phyloP scores from a whole-genome alignment of 2,329 filamentous ascomycete species.

The Colletotrichum brevisporum region DNA sequence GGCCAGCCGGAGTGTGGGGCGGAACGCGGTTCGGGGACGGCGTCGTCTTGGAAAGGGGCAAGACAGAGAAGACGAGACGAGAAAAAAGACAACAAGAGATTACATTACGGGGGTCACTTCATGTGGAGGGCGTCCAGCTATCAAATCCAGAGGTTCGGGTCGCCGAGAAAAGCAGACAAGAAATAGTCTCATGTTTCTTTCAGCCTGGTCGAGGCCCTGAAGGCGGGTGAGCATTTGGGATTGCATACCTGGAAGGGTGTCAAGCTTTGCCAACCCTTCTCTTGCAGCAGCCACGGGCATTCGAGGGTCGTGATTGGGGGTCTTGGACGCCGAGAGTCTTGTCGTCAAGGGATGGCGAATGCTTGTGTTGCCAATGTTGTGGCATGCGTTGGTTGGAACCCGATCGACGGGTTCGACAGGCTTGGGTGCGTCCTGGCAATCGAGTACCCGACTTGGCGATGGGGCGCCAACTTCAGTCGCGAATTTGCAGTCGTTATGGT shows the following conservation, averaged over 20 bases:
- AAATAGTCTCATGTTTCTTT: no score
- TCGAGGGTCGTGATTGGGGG: background rate
- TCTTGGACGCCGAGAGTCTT: constrained; percentile 27
- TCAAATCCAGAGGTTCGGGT: constrained; percentile 8
- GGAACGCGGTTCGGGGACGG: constrained; percentile 22
- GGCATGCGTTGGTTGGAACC: constrained; percentile 1
- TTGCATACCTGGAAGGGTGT: background rate
- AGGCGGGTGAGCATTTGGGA: background rate
- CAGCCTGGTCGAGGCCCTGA: background rate
- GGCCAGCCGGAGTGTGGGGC: constrained; percentile 20
- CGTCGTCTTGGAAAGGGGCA: constrained; percentile 1
- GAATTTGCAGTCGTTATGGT: background rate
- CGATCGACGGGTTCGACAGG: constrained; percentile 20
- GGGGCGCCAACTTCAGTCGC: constrained; percentile 10
- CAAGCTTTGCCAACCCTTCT: constrained; percentile 28
- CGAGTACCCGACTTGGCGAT: constrained; percentile 28
- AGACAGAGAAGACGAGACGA: background rate
- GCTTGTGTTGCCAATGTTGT: constrained; percentile 21
- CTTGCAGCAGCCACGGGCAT: constrained; percentile 16
- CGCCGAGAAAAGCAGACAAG: background rate
- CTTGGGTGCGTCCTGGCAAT: constrained; percentile 37
- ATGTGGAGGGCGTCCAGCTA: constrained; percentile 1
- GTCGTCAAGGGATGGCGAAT: constrained; percentile 8
- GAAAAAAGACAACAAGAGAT: background rate
- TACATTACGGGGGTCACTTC: background rate